Conservation (phyloP, 441 rosid species). For the Erodium trifolium region DNA sequence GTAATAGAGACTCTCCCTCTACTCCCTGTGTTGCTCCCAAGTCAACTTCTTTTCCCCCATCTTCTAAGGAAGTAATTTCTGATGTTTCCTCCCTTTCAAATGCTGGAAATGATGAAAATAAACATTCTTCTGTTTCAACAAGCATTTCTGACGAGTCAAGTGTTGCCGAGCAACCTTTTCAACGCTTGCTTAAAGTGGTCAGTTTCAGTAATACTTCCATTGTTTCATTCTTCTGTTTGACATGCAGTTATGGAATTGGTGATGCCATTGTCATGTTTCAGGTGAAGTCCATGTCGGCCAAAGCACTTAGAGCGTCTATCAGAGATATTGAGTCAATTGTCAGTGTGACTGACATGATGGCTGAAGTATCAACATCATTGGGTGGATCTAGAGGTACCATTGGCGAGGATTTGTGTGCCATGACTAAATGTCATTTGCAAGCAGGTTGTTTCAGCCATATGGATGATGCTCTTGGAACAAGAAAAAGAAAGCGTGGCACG, state of each 20-base stretch:
- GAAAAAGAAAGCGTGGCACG: constrained; percentile 17
- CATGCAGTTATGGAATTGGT: background rate
- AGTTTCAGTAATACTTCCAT: constrained; percentile 1
- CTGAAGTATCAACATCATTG: constrained; percentile 15
- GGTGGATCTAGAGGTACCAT: constrained; percentile 21
- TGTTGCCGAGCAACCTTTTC: background rate
- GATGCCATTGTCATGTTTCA: background rate
- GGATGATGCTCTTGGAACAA: constrained; percentile 16
- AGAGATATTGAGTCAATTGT: constrained; percentile 17
- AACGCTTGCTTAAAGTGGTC: background rate
- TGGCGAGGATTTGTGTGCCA: constrained; percentile 21
- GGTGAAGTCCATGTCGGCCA: constrained; percentile 17
- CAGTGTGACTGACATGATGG: constrained; percentile 21
- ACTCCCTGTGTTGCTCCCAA: background rate
- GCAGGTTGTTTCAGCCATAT: constrained; percentile 14
- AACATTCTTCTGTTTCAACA: background rate
- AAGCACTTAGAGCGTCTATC: constrained; percentile 17
- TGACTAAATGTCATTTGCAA: constrained; percentile 21
- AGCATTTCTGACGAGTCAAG: constrained; percentile 1
- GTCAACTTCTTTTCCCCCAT: background rate
- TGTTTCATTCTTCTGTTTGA: background rate
- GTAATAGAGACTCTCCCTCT: background rate
- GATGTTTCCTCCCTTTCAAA: background rate
- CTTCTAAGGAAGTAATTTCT: background rate
- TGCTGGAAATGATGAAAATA: background rate